Conservation (phyloP, 1,284 basidiomycete species). For the Cystobasidiaceae sp. region DNA sequence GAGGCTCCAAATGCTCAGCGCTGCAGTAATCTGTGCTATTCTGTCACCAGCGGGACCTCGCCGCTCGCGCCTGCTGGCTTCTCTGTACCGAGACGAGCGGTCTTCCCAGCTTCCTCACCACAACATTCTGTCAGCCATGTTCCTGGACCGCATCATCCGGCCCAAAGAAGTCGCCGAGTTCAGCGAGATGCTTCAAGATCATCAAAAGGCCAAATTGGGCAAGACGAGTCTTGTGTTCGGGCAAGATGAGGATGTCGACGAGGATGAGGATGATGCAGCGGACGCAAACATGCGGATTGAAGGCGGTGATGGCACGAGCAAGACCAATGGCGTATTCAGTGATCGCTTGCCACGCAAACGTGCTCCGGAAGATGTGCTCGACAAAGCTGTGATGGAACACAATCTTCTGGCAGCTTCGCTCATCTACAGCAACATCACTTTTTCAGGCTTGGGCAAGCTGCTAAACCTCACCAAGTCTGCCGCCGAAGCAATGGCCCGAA, state of each 20-base stretch:
- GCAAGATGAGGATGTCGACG: conserved; percentile 51
- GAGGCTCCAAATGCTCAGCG: conserved; percentile 75
- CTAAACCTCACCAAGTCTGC: conserved; percentile 71
- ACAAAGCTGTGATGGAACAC: conserved; percentile 96
- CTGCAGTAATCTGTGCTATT: conserved; percentile 90
- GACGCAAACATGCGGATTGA: conserved; percentile 33
- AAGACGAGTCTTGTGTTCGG: conserved; percentile 55
- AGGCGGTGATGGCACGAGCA: conserved; percentile 50
- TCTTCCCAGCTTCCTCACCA: conserved; percentile 70
- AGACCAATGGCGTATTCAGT: conserved; percentile 43
- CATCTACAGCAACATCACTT: conserved; percentile 68
- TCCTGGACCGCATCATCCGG: conserved; percentile 90
- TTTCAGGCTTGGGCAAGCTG: conserved; percentile 74
- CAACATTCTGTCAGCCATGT: conserved; percentile 93
- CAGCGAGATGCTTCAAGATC: conserved; percentile 75
- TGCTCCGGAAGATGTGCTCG: conserved; percentile 89
- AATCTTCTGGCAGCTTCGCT: conserved; percentile 92
- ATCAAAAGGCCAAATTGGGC: conserved; percentile 80
- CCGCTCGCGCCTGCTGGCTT: conserved; percentile 82
- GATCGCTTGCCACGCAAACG: conserved; percentile 54
- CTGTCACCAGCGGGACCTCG: conserved; percentile 96
- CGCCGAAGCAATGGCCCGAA: conserved; percentile 41
- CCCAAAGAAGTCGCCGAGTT: conserved; percentile 83
- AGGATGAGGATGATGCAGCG: conserved; percentile 48
- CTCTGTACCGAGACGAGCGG: conserved; percentile 89